Evolutionary conservation across 2,329 filamentous ascomycete species (phyloP).

Genomic region (Monascus ruber): DNA sequence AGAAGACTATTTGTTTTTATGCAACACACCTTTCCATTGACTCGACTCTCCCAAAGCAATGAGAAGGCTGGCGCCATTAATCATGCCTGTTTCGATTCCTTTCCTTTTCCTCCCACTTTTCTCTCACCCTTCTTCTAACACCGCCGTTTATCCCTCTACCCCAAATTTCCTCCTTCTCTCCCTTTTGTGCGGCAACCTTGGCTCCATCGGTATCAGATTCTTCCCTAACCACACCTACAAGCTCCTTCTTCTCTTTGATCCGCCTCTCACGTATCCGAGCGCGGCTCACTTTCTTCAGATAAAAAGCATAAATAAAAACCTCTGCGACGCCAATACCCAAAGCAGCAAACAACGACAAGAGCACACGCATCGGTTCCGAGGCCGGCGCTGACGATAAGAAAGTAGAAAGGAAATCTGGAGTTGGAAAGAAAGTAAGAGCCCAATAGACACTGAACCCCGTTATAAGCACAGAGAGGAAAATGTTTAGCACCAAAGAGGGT

Average conservation of each 20-base stretch:
- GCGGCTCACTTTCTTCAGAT: constrained; percentile 32
- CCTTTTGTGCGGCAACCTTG: constrained; percentile 1
- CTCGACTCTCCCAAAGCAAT: too few relatives aligned
- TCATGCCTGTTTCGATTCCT: constrained; percentile 5
- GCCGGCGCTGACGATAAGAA: constrained; percentile 7
- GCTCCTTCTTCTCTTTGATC: constrained; percentile 28
- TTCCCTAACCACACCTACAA: constrained; percentile 15
- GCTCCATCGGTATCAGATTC: constrained; percentile 1
- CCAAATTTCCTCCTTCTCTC: constrained; percentile 28
- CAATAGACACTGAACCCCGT: constrained; percentile 39
- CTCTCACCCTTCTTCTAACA: constrained; percentile 27
- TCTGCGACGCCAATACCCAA: constrained; percentile 37
- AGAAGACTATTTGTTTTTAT: too few relatives aligned
- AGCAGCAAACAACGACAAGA: constrained; percentile 29
- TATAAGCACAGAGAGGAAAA: constrained; percentile 74
- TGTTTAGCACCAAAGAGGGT: constrained; percentile 66
- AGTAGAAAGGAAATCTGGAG: constrained; percentile 18
- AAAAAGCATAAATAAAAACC: constrained; percentile 35
- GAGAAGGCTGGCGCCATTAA: neutral
- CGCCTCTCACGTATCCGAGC: constrained; percentile 27
- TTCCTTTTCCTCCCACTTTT: constrained; percentile 24
- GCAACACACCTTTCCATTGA: too few relatives aligned
- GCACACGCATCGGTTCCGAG: constrained; percentile 25
- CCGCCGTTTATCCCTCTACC: constrained; percentile 30
- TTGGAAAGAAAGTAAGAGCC: constrained; percentile 27